Evolutionary conservation across 345 rosid species (phyloP).

Genomic region (Populus davidiana): DNA sequence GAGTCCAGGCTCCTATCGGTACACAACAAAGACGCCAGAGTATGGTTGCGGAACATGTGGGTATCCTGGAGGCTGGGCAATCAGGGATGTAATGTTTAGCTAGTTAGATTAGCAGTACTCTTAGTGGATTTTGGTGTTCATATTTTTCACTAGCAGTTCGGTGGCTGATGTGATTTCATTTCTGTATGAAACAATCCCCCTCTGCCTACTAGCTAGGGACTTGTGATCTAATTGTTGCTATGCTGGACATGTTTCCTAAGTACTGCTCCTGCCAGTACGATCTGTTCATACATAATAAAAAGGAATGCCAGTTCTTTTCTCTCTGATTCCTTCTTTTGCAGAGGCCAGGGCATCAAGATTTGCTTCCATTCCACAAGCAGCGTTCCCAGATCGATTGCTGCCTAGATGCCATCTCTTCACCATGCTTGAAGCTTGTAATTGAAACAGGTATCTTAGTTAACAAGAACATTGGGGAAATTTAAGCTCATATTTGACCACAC

Average conservation of each 20-base stretch:
- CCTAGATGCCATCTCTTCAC: background rate
- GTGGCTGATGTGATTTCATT: background rate
- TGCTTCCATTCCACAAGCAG: background rate
- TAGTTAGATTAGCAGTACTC: background rate
- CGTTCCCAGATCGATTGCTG: background rate
- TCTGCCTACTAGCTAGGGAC: background rate
- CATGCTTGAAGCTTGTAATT: background rate
- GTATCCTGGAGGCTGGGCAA: background rate
- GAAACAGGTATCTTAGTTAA: background rate
- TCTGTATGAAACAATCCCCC: background rate
- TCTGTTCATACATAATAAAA: background rate
- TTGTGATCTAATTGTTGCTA: background rate
- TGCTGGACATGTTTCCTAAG: background rate
- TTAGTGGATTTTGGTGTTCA: background rate
- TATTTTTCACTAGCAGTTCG: background rate
- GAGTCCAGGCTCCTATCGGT: conserved; percentile 14
- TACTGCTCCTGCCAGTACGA: background rate
- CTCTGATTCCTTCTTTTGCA: background rate
- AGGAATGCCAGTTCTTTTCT: background rate
- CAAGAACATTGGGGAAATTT: background rate
- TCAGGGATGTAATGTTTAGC: background rate
- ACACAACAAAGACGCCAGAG: conserved; percentile 11
- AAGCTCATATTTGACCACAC: background rate
- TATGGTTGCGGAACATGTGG: background rate
- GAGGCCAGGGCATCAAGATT: background rate